Evolutionary conservation across 2,329 filamentous ascomycete species (phyloP).

Genomic region (Hypoxylon sp.): DNA sequence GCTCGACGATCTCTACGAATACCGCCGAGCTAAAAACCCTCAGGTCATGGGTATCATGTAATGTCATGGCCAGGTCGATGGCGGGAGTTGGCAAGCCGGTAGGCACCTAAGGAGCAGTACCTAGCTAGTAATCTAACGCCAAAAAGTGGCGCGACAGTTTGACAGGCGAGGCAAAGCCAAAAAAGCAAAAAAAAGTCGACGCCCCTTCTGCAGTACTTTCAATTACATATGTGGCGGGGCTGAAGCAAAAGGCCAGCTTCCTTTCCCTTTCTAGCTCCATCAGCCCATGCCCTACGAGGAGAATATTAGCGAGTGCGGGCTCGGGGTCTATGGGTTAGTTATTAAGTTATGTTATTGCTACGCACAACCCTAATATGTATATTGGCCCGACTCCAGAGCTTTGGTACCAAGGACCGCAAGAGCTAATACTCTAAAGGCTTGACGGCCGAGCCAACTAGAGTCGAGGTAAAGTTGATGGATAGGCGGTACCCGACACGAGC

Average conservation of each 20-base stretch:
- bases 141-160: slow-evolving; percentile 9
- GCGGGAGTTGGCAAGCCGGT: background rate
- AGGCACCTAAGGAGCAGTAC: background rate
- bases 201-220: slow-evolving; percentile 36
- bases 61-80: background rate
- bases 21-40: slow-evolving; percentile 26
- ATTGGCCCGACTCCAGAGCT: slow-evolving; percentile 17
- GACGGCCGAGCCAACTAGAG: background rate
- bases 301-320: background rate
- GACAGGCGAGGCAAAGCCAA: slow-evolving; percentile 6
- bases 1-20: slow-evolving; percentile 37
- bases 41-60: background rate
- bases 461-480: slow-evolving; percentile 2
- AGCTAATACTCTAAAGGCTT: slow-evolving; percentile 4
- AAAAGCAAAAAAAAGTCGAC: slow-evolving; percentile 25
- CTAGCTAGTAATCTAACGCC: slow-evolving; percentile 8
- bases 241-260: slow-evolving; percentile 40
- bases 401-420: background rate
- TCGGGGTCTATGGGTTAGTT: slow-evolving; percentile 7
- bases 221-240: slow-evolving; percentile 40
- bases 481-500: slow-evolving; percentile 17
- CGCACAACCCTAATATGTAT: too few species aligned
- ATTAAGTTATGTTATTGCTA: background rate
- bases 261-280: slow-evolving; percentile 41
- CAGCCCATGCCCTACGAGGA: slow-evolving; percentile 43